A percentile compares a stretch with the other conserved stretches of the same genome.
phyloP scores from a whole-genome alignment of 768 basidiomycete genomes.

The Asterophora parasitica region DNA sequence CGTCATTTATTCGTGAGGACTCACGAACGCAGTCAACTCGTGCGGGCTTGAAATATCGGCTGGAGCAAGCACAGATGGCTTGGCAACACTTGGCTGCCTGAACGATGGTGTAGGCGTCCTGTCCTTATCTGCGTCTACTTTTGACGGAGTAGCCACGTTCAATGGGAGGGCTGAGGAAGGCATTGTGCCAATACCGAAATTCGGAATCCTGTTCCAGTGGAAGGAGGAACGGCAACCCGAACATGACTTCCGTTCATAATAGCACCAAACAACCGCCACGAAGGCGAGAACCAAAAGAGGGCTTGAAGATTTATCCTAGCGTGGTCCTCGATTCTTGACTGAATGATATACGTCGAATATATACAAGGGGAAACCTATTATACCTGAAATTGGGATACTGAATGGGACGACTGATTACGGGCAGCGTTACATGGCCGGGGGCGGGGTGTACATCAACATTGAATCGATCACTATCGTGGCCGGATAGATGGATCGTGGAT shows the following conservation, averaged over 20 bases:
- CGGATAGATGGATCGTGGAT: no score
- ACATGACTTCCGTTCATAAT: neutral
- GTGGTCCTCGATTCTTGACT: no score
- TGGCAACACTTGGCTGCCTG: constrained; percentile 36
- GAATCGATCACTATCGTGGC: no score
- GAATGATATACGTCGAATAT: no score
- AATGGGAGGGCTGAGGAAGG: constrained; percentile 60
- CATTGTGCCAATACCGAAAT: constrained; percentile 19
- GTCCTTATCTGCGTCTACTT: constrained; percentile 41
- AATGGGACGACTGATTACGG: neutral
- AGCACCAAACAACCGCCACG: neutral
- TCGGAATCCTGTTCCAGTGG: neutral
- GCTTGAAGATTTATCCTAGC: no score
- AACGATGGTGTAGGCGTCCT: constrained; percentile 46
- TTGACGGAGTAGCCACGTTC: constrained; percentile 60
- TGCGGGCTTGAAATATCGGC: constrained; percentile 88
- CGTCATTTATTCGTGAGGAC: constrained; percentile 24
- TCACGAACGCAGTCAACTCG: constrained; percentile 90
- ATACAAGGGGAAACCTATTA: neutral
- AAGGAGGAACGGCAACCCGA: neutral
- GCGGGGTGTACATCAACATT: neutral
- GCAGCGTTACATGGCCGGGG: neutral
- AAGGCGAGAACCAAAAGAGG: no score
- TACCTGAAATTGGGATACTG: neutral
- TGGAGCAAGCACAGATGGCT: constrained; percentile 35